phyloP scores from a whole-genome alignment of 2,329 filamentous ascomycete genomes.

The Xylariaceae sp. region DNA sequence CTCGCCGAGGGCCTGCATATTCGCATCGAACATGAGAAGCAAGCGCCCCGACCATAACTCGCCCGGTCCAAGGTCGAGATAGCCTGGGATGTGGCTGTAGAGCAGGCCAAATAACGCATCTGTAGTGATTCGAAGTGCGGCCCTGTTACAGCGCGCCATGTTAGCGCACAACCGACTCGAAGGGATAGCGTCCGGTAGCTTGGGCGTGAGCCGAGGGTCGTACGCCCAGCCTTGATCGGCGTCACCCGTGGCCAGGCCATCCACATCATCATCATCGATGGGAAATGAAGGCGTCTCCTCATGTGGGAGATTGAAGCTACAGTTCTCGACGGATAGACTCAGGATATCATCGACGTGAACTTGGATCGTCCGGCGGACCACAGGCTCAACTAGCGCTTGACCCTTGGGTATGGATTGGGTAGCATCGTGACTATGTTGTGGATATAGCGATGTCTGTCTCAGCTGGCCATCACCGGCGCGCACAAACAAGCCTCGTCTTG shows the following conservation, averaged over 20 bases:
- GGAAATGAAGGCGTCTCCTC: conserved; percentile 31
- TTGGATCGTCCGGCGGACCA: conserved; percentile 31
- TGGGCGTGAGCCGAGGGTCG: conserved; percentile 37
- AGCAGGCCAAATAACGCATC: conserved; percentile 29
- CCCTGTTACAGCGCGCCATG: conserved; percentile 23
- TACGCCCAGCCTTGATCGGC: conserved; percentile 36
- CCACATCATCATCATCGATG: conserved; percentile 9
- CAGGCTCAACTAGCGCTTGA: no score
- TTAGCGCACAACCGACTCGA: conserved; percentile 30
- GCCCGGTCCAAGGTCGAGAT: background rate
- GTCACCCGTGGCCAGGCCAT: background rate
- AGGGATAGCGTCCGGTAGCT: conserved; percentile 27
- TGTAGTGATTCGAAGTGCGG: conserved; percentile 11
- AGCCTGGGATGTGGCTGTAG: conserved; percentile 15
- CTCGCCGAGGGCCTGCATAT: conserved; percentile 20
- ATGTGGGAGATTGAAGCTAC: conserved; percentile 41
- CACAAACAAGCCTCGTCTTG: conserved; percentile 37
- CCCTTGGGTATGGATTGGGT: background rate
- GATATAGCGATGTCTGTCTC: conserved; percentile 23
- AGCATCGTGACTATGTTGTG: background rate
- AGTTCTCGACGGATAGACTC: conserved; percentile 41
- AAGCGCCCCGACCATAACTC: conserved; percentile 4
- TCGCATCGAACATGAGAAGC: conserved; percentile 34
- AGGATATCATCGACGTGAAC: conserved; percentile 38
- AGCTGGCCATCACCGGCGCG: conserved; percentile 38